Evolutionary conservation across 2,329 filamentous ascomycete species (phyloP).

Genomic region (Leptographium procerum): DNA sequence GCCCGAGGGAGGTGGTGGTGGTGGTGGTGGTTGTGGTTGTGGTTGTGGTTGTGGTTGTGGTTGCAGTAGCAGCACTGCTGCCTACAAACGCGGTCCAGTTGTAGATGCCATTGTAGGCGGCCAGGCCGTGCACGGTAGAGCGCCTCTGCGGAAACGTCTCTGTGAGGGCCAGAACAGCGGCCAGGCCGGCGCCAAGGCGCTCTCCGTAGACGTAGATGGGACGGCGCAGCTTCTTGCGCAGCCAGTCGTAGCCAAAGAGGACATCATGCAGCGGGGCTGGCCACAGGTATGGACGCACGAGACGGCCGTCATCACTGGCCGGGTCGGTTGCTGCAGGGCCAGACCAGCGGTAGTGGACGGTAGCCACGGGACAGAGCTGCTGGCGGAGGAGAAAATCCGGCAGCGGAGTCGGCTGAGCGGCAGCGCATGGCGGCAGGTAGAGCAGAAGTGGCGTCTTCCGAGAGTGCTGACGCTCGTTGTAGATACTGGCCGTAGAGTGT

Average conservation of each 20-base stretch:
- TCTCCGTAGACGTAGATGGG: slow-evolving; percentile 42
- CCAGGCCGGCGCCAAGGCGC: slow-evolving; percentile 46
- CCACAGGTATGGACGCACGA: slow-evolving; percentile 27
- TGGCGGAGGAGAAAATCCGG: slow-evolving; percentile 26
- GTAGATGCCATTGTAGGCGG: slow-evolving; percentile 50
- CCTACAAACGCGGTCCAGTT: slow-evolving; percentile 48
- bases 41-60: slow-evolving; percentile 18
- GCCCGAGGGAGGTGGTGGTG: slow-evolving; percentile 24
- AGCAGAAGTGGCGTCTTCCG: slow-evolving; percentile 36
- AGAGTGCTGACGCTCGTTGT: slow-evolving; percentile 30
- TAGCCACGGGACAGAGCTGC: slow-evolving; percentile 33
- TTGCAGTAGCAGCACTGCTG: slow-evolving; percentile 10
- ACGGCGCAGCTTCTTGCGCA: slow-evolving; percentile 22
- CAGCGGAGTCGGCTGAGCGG: slow-evolving; percentile 11
- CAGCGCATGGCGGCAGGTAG: slow-evolving; percentile 40
- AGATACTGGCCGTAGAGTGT: slow-evolving; percentile 26
- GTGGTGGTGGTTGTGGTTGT: slow-evolving; percentile 15
- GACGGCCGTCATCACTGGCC: not conserved
- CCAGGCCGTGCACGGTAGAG: slow-evolving; percentile 40
- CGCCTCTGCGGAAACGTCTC: slow-evolving; percentile 30
- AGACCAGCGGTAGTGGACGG: slow-evolving; percentile 50
- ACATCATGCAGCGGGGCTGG: slow-evolving; percentile 47
- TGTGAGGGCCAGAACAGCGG: slow-evolving; percentile 44
- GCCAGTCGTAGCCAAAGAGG: slow-evolving; percentile 41
- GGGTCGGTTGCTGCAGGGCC: not conserved